These are phyloP conservation scores for Cyberlindnera subsufficiens DNA, from an alignment of 805 yeast species.

Conservation along the genomic window DNA sequence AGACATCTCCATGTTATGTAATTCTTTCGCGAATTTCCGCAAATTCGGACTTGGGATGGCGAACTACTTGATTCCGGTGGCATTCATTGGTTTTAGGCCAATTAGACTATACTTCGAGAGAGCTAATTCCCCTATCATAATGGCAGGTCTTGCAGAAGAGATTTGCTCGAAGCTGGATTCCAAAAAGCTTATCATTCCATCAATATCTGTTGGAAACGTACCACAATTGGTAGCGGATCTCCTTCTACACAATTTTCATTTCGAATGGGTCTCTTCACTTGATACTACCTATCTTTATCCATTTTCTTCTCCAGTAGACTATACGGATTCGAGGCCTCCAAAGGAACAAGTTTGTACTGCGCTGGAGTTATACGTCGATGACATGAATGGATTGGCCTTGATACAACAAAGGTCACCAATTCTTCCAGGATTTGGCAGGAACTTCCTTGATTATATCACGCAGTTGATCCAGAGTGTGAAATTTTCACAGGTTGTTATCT, in stretches of 20 bases:
- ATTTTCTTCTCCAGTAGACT: conserved; percentile 76
- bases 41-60: too few species aligned
- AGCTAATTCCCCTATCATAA: too few species aligned
- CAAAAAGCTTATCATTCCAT: conserved; percentile 59
- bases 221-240: conserved; percentile 81
- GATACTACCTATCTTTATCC: conserved; percentile 68
- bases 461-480: conserved; percentile 39
- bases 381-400: conserved; percentile 39
- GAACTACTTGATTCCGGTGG: too few species aligned
- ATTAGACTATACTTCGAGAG: too few species aligned
- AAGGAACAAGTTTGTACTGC: conserved; percentile 43
- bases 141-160: background rate
- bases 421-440: conserved; percentile 51
- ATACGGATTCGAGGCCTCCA: conserved; percentile 12
- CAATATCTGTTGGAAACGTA: conserved; percentile 83
- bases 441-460: conserved; percentile 46
- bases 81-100: too few species aligned
- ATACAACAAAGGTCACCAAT: conserved; percentile 83
- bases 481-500: conserved; percentile 43
- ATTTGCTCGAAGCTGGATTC: conserved; percentile 9
- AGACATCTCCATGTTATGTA: too few species aligned
- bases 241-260: conserved; percentile 58
- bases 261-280: conserved; percentile 46
- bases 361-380: conserved; percentile 55
- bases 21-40: too few species aligned